phyloP scores from a whole-genome alignment of 177 flowering plant species.

The Vitis hybrid region DNA sequence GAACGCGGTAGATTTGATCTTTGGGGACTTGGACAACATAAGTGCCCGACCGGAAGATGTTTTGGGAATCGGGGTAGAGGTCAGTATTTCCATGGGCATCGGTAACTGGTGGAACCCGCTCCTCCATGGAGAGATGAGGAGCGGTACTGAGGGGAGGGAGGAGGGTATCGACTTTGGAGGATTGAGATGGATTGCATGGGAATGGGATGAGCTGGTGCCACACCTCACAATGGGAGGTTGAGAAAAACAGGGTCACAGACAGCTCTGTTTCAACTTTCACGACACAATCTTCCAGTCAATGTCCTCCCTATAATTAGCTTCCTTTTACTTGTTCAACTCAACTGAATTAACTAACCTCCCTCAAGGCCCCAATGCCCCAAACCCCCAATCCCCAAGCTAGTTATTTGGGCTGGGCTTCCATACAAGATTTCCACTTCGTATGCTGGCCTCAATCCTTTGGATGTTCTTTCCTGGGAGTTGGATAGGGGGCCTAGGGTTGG shows the following conservation, averaged over 20 bases:
- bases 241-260: not conserved
- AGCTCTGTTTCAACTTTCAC: not conserved
- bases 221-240: slow-evolving; percentile 6
- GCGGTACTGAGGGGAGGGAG: slow-evolving; percentile 23
- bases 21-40: slow-evolving; percentile 58
- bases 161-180: not conserved
- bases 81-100: not conserved
- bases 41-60: slow-evolving; percentile 24
- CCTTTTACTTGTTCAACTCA: slow-evolving; percentile 3
- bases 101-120: slow-evolving; percentile 37
- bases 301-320: not conserved
- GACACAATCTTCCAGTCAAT: not conserved
- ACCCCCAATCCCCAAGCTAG: too few relatives aligned
- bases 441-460: too few relatives aligned
- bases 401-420: too few relatives aligned
- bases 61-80: not conserved
- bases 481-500: too few relatives aligned
- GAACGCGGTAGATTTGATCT: slow-evolving; percentile 62
- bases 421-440: too few relatives aligned
- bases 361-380: too few relatives aligned
- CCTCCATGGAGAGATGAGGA: slow-evolving; percentile 59
- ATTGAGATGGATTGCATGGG: slow-evolving; percentile 11
- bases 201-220: slow-evolving; percentile 10
- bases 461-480: too few relatives aligned
- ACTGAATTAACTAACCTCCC: too few relatives aligned